Percentiles rank a stretch among this genome's conserved stretches.
phyloP scores from a whole-genome alignment of 345 rosid genomes.

The Gossypium thurberi region DNA sequence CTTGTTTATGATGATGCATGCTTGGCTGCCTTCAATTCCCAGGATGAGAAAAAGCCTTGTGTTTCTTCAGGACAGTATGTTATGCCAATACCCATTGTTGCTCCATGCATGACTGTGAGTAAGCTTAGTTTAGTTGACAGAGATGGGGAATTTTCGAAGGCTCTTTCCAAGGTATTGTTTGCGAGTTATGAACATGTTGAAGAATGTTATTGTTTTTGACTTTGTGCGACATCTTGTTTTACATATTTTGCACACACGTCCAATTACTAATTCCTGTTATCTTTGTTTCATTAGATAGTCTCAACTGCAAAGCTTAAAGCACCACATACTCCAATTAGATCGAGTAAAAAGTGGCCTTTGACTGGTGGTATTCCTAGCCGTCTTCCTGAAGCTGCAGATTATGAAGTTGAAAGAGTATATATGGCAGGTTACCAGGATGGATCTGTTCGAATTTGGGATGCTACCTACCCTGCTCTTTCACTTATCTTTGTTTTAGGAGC shows the following conservation, averaged over 20 bases:
- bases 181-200: not conserved
- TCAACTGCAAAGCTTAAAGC: constrained; percentile 49
- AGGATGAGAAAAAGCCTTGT: constrained; percentile 35
- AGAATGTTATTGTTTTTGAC: not conserved
- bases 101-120: constrained; percentile 56
- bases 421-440: constrained; percentile 85
- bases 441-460: constrained; percentile 76
- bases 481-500: constrained; percentile 46
- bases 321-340: constrained; percentile 24
- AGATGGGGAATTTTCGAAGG: constrained; percentile 36
- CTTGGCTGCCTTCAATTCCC: constrained; percentile 46
- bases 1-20: constrained; percentile 52
- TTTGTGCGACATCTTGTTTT: not conserved
- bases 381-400: constrained; percentile 31
- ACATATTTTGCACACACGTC: not conserved
- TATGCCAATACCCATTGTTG: constrained; percentile 46
- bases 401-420: constrained; percentile 58
- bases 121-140: constrained; percentile 33
- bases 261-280: constrained; percentile 5
- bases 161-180: constrained; percentile 52
- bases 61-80: constrained; percentile 48
- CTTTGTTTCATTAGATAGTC: constrained; percentile 40
- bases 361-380: constrained; percentile 71
- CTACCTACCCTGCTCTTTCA: constrained; percentile 55
- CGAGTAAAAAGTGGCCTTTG: constrained; percentile 60